phyloP scores from a whole-genome alignment of 805 yeast genomes.

The Kodamaea leandrae region DNA sequence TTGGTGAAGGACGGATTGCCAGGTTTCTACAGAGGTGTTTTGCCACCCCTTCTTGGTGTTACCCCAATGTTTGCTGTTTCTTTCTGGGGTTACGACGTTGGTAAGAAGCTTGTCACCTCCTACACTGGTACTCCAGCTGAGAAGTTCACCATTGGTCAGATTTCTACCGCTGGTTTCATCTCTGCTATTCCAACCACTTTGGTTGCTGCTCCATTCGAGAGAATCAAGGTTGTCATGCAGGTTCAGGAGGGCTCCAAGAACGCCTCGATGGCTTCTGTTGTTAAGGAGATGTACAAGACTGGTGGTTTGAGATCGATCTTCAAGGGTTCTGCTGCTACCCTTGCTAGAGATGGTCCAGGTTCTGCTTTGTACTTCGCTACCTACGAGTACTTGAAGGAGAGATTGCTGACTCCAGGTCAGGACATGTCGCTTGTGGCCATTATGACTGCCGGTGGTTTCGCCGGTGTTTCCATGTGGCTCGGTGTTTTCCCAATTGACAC shows the following conservation, averaged over 20 bases:
- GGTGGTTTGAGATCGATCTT: constrained; percentile 86
- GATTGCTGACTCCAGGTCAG: constrained; percentile 53
- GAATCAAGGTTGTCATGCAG: constrained; percentile 92
- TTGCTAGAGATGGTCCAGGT: constrained; percentile 97
- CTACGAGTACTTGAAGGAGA: constrained; percentile 75
- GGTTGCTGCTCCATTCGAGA: constrained; percentile 96
- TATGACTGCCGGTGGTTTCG: constrained; percentile 88
- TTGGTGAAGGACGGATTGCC: constrained; percentile 67
- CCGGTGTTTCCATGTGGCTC: constrained; percentile 97
- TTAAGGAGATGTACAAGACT: constrained; percentile 63
- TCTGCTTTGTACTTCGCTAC: constrained; percentile 94
- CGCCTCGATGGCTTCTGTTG: constrained; percentile 55
- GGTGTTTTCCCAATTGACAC: constrained; percentile 96
- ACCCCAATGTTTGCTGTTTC: constrained; percentile 98
- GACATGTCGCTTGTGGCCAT: constrained; percentile 70
- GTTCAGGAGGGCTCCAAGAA: constrained; percentile 52
- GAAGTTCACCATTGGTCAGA: constrained; percentile 60
- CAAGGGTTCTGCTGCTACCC: constrained; percentile 88
- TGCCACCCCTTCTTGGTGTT: constrained; percentile 93
- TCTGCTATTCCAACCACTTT: constrained; percentile 94
- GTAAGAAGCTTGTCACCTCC: constrained; percentile 67
- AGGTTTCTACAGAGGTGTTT: constrained; percentile 91
- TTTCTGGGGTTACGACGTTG: constrained; percentile 97
- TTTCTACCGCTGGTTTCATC: constrained; percentile 89
- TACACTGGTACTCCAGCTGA: constrained; percentile 37